These are phyloP conservation scores for Coelastrella sp. DNA, from an alignment of 139 green algal species.

Conservation along the genomic window DNA sequence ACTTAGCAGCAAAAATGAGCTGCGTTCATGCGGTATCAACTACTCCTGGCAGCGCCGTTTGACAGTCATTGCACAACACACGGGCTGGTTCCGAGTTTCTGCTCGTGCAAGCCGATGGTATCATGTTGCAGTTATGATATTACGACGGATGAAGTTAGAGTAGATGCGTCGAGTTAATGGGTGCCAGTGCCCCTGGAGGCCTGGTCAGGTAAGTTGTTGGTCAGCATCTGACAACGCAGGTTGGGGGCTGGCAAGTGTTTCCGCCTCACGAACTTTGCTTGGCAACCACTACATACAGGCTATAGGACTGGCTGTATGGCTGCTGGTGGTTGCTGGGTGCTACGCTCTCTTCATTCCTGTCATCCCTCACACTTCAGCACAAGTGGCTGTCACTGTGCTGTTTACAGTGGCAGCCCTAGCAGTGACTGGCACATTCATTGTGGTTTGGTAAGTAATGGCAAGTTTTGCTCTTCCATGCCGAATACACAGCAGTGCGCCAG, in stretches of 20 bases:
- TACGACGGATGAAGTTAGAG: not conserved
- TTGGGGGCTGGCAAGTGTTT: no score
- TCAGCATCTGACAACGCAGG: not conserved
- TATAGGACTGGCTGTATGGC: not conserved
- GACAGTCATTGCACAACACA: no score
- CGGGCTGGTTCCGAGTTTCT: no score
- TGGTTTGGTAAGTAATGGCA: not conserved
- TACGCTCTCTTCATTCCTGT: conserved; percentile 46
- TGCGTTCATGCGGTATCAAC: no score
- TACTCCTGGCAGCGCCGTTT: no score
- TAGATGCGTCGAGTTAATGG: conserved; percentile 8
- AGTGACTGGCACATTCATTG: conserved; percentile 6
- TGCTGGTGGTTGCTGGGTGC: conserved; percentile 16
- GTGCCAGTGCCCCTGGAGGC: conserved; percentile 41
- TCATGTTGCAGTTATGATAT: no score
- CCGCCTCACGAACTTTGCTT: no score
- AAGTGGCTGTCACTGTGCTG: not conserved
- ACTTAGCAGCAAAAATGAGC: no score
- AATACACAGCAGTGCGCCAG: no score
- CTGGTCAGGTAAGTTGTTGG: conserved; percentile 17
- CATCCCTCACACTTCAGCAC: not conserved
- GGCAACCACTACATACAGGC: not conserved
- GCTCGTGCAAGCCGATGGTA: no score
- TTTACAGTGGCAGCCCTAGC: not conserved
- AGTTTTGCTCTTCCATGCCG: not conserved